phyloP scores from a whole-genome alignment of 2,329 filamentous ascomycete species.

The Golovinomyces cichoracearum region DNA sequence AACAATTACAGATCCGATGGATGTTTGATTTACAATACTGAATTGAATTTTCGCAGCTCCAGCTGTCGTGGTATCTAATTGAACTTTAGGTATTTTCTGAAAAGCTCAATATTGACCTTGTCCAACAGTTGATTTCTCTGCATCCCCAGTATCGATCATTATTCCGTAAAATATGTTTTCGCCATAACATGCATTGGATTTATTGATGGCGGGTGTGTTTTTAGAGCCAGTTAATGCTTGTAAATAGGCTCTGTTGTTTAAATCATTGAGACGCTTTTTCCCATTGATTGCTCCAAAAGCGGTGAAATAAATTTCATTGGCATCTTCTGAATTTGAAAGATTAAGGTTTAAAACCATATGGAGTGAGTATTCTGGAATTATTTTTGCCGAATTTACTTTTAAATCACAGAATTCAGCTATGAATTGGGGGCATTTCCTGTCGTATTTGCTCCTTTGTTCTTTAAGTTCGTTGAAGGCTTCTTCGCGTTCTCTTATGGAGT shows the following conservation, averaged over 20 bases:
- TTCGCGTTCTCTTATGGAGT: not conserved
- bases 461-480: not conserved
- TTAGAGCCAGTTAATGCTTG: not conserved
- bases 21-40: not conserved
- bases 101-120: not conserved
- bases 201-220: not conserved
- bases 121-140: not conserved
- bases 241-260: not conserved
- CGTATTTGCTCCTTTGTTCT: not conserved
- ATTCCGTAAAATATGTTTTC: not conserved
- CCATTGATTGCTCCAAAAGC: not conserved
- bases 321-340: not conserved
- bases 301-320: not conserved
- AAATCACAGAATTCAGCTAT: not conserved
- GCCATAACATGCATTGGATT: not conserved
- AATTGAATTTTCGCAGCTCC: not conserved
- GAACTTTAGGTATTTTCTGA: not conserved
- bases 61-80: not conserved
- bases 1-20: not conserved
- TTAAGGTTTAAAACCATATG: not conserved
- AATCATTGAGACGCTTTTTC: not conserved
- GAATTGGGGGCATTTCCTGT: not conserved
- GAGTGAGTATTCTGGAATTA: not conserved
- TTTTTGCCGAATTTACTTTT: not conserved
- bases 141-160: not conserved